phyloP scores from a whole-genome alignment of 192 early-diverging fungal species.

The Mortierella alpina region DNA sequence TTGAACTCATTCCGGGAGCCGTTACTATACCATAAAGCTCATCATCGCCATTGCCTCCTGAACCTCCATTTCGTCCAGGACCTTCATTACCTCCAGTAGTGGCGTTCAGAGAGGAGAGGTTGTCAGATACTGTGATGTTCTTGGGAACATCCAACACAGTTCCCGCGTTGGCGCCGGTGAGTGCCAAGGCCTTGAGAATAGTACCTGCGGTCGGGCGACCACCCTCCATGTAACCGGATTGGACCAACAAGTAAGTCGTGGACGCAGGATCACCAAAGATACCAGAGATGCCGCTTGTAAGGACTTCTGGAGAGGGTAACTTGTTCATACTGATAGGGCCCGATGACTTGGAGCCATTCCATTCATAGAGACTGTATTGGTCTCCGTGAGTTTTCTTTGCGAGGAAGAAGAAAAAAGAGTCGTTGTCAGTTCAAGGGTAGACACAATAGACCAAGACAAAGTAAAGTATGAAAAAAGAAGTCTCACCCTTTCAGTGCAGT shows the following conservation, averaged over 20 bases:
- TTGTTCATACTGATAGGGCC: constrained; percentile 14
- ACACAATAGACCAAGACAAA: not conserved
- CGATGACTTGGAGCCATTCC: constrained; percentile 4
- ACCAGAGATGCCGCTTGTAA: not conserved
- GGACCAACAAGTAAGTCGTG: constrained; percentile 18
- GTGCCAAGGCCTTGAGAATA: constrained; percentile 8
- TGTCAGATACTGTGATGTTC: constrained; percentile 13
- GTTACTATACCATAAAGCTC: no score
- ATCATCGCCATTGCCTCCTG: no score
- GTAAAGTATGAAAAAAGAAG: not conserved
- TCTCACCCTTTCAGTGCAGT: not conserved
- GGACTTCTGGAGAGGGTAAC: not conserved
- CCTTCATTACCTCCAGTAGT: not conserved
- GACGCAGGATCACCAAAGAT: constrained; percentile 18
- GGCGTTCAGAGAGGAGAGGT: not conserved
- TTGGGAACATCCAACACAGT: constrained; percentile 14
- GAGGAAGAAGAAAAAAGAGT: not conserved
- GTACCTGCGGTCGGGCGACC: not conserved
- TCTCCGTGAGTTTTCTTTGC: constrained; percentile 3
- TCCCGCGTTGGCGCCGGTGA: constrained; percentile 9
- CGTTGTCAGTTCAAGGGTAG: not conserved
- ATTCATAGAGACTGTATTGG: constrained; percentile 1
- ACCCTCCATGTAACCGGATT: not conserved
- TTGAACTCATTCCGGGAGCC: no score
- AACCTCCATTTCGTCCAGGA: not conserved